These are phyloP conservation scores for Cyclostephanos invisitatus DNA, from an alignment of 108 stramenopile species.

Conservation along the genomic window DNA sequence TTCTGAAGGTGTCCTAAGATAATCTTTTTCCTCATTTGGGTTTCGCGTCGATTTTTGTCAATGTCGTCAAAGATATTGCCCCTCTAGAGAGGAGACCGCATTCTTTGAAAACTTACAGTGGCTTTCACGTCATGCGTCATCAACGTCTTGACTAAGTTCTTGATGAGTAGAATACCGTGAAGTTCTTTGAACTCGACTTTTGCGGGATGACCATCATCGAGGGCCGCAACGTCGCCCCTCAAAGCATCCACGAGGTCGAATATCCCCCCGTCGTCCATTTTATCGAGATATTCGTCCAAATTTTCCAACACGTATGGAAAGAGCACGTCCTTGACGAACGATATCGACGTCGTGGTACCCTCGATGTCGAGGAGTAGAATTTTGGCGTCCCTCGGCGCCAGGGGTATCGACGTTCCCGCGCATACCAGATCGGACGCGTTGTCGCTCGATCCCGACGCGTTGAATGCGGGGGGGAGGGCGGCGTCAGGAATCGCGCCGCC, in stretches of 20 bases:
- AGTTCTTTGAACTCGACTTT: conserved; percentile 14
- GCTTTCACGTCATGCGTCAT: conserved; percentile 82
- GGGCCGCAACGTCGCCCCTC: conserved; percentile 22
- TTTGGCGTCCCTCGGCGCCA: conserved; percentile 77
- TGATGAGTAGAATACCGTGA: background rate
- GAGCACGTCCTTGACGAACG: conserved; percentile 89
- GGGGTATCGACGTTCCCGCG: conserved; percentile 50
- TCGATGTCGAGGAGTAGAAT: conserved; percentile 92
- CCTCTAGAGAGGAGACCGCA: too few relatives aligned
- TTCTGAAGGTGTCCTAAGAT: too few relatives aligned
- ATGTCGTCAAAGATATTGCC: too few relatives aligned
- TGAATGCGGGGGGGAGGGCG: conserved; percentile 44
- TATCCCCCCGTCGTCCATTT: conserved; percentile 11
- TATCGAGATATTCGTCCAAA: conserved; percentile 46
- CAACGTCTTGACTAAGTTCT: conserved; percentile 53
- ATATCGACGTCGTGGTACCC: conserved; percentile 91
- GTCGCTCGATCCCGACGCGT: conserved; percentile 47
- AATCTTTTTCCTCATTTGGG: too few relatives aligned
- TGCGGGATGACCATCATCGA: conserved; percentile 34
- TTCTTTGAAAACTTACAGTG: conserved; percentile 7
- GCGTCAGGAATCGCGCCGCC: background rate
- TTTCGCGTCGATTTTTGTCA: too few relatives aligned
- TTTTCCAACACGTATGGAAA: conserved; percentile 67
- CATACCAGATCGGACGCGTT: conserved; percentile 58
- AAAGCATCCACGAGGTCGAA: conserved; percentile 22